A percentile compares a stretch with the other conserved stretches of the same genome.
Conservation (phyloP, 2,329 filamentous ascomycete genomes). For the Laburnicola sp. region DNA sequence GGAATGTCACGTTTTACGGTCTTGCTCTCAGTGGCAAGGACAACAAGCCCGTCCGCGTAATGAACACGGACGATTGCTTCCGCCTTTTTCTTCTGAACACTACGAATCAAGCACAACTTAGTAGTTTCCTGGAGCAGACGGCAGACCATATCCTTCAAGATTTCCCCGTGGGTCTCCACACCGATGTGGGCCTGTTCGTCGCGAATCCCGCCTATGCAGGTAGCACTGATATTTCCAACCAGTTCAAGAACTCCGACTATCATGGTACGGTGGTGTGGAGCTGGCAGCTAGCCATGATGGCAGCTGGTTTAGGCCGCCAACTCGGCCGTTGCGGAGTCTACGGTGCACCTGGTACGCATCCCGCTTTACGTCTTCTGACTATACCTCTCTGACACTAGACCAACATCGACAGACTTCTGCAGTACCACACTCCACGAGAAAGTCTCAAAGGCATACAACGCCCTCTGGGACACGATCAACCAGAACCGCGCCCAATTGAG, state of each 20-base stretch:
- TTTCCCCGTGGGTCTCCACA: slow-evolving; percentile 63
- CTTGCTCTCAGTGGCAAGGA: slow-evolving; percentile 58
- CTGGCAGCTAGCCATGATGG: slow-evolving; percentile 69
- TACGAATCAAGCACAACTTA: slow-evolving; percentile 61
- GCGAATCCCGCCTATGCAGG: slow-evolving; percentile 63
- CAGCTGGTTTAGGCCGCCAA: slow-evolving; percentile 61
- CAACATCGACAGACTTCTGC: slow-evolving; percentile 54
- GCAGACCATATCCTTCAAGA: slow-evolving; percentile 60
- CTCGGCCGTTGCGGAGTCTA: slow-evolving; percentile 54
- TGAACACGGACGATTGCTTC: slow-evolving; percentile 68
- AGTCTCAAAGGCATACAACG: slow-evolving; percentile 58
- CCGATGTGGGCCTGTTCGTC: slow-evolving; percentile 60
- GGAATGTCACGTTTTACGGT: slow-evolving; percentile 58
- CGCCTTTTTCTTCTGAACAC: slow-evolving; percentile 65
- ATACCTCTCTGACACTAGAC: not conserved
- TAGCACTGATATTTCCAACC: slow-evolving; percentile 47
- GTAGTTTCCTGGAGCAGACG: slow-evolving; percentile 59
- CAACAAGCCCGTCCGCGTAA: slow-evolving; percentile 57
- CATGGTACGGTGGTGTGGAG: slow-evolving; percentile 68
- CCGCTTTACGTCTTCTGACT: not conserved
- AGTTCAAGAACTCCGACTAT: slow-evolving; percentile 62
- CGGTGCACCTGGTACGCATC: slow-evolving; percentile 12
- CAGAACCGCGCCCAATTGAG: slow-evolving; percentile 57
- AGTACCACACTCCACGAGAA: slow-evolving; percentile 50
- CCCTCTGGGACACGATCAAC: slow-evolving; percentile 64